Conservation (phyloP, 139 green algal genomes). For the Raphidocelis subcapitata region DNA sequence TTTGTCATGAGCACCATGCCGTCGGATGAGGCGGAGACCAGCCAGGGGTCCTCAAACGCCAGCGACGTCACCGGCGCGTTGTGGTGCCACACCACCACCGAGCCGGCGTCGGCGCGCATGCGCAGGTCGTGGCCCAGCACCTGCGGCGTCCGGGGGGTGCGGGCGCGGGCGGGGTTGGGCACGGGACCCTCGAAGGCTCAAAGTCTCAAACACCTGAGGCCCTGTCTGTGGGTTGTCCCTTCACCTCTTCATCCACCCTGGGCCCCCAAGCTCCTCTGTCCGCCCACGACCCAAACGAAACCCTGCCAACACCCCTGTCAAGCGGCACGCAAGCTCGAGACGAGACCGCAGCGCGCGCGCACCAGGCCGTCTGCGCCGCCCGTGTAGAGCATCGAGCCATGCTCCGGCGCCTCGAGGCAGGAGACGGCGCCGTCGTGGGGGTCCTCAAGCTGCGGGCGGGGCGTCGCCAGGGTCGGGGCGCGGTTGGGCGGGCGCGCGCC, state of each 20-base stretch:
- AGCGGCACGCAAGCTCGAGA: too few species aligned
- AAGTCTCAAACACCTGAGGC: too few species aligned
- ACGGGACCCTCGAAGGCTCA: too few species aligned
- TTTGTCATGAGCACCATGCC: too few species aligned
- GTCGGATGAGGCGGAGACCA: conserved; percentile 39
- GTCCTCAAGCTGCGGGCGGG: conserved; percentile 26
- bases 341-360: too few species aligned
- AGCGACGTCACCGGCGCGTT: conserved; percentile 38
- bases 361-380: conserved; percentile 50
- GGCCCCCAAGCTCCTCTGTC: too few species aligned
- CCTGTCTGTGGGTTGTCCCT: too few species aligned
- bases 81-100: conserved; percentile 38
- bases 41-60: conserved; percentile 66
- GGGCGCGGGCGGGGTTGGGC: too few species aligned
- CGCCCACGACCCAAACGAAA: too few species aligned
- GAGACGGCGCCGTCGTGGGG: conserved; percentile 46
- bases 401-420: conserved; percentile 50
- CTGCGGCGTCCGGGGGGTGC: too few species aligned
- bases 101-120: conserved; percentile 40
- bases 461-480: background rate
- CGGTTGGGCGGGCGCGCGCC: background rate
- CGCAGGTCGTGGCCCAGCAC: conserved; percentile 61
- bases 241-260: too few species aligned
- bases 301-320: too few species aligned
- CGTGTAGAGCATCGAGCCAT: conserved; percentile 54